Percentiles rank a stretch among this genome's conserved stretches.
Conservation (phyloP, 164 flowering plant species). For the Houttuynia cordata region DNA sequence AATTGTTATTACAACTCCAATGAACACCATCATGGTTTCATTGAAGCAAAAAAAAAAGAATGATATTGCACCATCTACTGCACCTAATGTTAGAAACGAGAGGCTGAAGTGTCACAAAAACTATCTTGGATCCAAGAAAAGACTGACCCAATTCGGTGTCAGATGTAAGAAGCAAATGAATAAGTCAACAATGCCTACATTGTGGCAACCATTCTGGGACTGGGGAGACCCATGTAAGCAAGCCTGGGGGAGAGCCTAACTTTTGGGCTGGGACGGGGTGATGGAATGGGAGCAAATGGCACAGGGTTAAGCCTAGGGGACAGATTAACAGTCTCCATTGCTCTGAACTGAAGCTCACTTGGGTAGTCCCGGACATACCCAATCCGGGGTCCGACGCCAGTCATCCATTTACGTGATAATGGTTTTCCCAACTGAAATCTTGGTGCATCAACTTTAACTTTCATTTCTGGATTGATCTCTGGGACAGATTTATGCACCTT, state of each 20-base stretch:
- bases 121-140: not conserved
- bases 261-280: constrained; percentile 69
- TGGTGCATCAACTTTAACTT: too few relatives aligned
- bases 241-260: constrained; percentile 69
- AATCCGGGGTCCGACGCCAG: constrained; percentile 72
- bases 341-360: constrained; percentile 47
- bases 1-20: not conserved
- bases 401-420: constrained; percentile 66
- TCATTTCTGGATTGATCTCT: not conserved
- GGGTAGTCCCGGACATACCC: constrained; percentile 87
- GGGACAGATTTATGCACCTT: not conserved
- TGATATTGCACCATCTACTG: not conserved
- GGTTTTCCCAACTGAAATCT: constrained; percentile 27
- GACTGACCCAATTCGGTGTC: not conserved
- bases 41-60: not conserved
- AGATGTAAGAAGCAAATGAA: not conserved
- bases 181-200: too few relatives aligned
- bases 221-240: constrained; percentile 69
- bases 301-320: constrained; percentile 41
- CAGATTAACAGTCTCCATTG: constrained; percentile 66
- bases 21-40: not conserved
- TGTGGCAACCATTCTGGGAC: constrained; percentile 31
- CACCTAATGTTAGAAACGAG: not conserved
- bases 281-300: constrained; percentile 45
- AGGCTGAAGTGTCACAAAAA: not conserved